phyloP scores from a whole-genome alignment of 441 rosid species.

The Arabidopsis hybrid region DNA sequence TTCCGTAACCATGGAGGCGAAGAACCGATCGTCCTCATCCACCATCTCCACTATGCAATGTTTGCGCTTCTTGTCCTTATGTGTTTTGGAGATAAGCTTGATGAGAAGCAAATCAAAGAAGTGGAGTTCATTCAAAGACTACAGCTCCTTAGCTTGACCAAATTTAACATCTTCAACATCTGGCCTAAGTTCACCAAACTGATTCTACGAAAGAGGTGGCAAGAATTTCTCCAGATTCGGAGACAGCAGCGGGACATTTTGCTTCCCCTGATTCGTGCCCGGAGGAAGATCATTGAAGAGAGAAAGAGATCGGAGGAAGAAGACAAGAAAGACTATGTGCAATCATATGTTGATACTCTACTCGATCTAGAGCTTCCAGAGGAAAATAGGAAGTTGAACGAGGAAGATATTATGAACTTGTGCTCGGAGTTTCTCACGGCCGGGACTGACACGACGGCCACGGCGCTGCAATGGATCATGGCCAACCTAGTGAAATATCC shows the following conservation, averaged over 20 bases:
- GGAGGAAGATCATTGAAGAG: conserved; percentile 22
- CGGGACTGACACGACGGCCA: conserved; percentile 47
- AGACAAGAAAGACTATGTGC: conserved; percentile 25
- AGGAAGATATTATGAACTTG: conserved; percentile 35
- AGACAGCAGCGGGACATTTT: conserved; percentile 4
- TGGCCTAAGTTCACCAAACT: conserved; percentile 42
- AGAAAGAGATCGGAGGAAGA: neutral
- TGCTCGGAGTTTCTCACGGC: conserved; percentile 45
- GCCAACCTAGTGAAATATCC: conserved; percentile 45
- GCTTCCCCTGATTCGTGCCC: conserved; percentile 36
- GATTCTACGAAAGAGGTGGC: conserved; percentile 34
- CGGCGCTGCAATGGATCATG: conserved; percentile 49
- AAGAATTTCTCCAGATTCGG: conserved; percentile 26
- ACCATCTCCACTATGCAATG: conserved; percentile 46
- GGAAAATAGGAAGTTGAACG: conserved; percentile 36
- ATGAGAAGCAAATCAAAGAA: conserved; percentile 39
- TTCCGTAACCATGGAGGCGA: conserved; percentile 5
- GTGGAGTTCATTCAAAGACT: conserved; percentile 34
- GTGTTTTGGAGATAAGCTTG: conserved; percentile 51
- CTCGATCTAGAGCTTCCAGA: conserved; percentile 31
- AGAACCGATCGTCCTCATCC: conserved; percentile 29
- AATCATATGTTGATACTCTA: conserved; percentile 39
- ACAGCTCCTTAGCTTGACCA: neutral
- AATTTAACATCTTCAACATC: conserved; percentile 36
- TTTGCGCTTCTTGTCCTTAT: conserved; percentile 46